A percentile compares a stretch with the other conserved stretches of the same genome.
Conservation (phyloP, 2,329 filamentous ascomycete species). For the Venturia oleaginea region DNA sequence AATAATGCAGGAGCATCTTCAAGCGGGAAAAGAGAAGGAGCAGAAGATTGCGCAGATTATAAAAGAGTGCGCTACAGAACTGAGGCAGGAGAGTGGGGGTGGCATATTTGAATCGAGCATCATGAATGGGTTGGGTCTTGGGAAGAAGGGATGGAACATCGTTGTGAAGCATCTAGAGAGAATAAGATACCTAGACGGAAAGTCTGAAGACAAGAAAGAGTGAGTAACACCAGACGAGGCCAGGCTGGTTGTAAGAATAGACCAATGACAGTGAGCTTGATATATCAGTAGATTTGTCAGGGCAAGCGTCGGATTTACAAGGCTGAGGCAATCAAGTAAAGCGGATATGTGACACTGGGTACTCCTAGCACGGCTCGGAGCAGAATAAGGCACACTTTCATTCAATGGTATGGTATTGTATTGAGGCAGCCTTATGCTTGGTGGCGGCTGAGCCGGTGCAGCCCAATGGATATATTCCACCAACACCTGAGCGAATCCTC, state of each 20-base stretch:
- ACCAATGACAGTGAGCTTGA: not conserved
- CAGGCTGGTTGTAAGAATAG: not conserved
- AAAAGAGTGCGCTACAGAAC: conserved; percentile 11
- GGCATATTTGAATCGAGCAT: not conserved
- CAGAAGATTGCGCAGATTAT: conserved; percentile 4
- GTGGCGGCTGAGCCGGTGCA: not conserved
- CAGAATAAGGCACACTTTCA: not conserved
- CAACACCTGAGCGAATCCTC: not conserved
- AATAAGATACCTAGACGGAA: conserved; percentile 3
- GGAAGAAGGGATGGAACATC: conserved; percentile 9
- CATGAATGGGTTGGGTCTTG: not conserved
- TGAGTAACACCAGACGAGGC: not conserved
- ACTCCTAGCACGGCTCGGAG: not conserved
- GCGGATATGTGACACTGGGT: not conserved
- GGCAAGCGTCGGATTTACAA: not conserved
- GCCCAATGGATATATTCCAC: not conserved
- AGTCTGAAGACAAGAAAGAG: not conserved
- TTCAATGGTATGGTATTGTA: not conserved
- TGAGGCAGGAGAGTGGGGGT: conserved; percentile 7
- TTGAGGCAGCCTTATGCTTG: not conserved
- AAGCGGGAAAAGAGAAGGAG: conserved; percentile 6
- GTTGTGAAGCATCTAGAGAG: conserved; percentile 10
- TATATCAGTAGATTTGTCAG: not conserved
- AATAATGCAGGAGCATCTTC: not conserved
- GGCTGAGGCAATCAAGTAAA: not conserved